Conservation (phyloP, 2,329 filamentous ascomycete species). For the Coleophoma crateriformis region DNA sequence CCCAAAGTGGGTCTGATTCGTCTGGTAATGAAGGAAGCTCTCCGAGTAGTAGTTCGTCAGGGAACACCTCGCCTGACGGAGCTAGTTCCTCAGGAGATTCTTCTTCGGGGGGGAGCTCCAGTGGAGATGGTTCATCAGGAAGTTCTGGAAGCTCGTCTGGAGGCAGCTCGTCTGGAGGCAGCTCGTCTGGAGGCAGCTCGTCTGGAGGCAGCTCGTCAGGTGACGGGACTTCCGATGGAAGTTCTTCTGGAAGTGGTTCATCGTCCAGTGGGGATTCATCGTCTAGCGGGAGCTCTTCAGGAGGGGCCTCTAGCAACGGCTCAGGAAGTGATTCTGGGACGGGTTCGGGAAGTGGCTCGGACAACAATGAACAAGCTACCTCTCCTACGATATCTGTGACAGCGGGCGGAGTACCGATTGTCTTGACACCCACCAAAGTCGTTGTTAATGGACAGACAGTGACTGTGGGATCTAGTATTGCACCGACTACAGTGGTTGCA, state of each 20-base stretch:
- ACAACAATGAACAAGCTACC: neutral
- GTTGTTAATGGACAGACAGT: slow-evolving; percentile 17
- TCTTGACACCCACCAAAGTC: slow-evolving; percentile 14
- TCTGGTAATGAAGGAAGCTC: neutral
- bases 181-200: neutral
- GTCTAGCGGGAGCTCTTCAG: neutral
- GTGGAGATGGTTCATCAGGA: neutral
- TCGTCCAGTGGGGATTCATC: neutral
- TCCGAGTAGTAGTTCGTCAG: neutral
- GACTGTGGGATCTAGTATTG: slow-evolving; percentile 3
- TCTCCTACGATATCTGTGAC: slow-evolving; percentile 5
- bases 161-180: neutral
- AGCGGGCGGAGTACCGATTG: slow-evolving; percentile 12
- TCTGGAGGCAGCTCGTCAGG: neutral
- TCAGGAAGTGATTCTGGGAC: neutral
- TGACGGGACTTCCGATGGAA: neutral
- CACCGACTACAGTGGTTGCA: slow-evolving; percentile 11
- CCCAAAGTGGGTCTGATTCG: neutral
- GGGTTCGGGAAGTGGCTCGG: neutral
- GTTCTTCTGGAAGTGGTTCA: neutral
- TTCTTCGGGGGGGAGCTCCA: neutral
- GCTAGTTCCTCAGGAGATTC: neutral
- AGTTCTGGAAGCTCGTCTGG: neutral
- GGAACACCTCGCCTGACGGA: neutral
- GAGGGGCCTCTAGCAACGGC: neutral